Percentiles rank a stretch among this genome's conserved stretches.
Evolutionary conservation across 768 basidiomycete species (phyloP).

Genomic region (Sarcodon sp.): DNA sequence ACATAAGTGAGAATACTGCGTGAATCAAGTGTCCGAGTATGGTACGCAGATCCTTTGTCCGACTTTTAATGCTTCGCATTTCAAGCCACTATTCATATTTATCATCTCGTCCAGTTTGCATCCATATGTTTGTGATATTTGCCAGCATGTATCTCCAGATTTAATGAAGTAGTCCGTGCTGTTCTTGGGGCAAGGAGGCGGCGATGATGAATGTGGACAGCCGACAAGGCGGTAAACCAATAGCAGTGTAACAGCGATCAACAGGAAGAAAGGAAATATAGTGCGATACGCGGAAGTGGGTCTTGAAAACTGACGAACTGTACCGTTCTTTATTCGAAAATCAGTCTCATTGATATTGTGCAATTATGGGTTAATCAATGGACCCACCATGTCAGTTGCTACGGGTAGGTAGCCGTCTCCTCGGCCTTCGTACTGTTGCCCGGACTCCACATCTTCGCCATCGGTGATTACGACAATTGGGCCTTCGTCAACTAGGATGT

Average conservation of each 20-base stretch:
- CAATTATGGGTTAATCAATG: neutral
- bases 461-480: neutral
- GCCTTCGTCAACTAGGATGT: neutral
- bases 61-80: slow-evolving; percentile 46
- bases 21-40: neutral
- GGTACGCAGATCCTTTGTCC: slow-evolving; percentile 52
- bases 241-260: slow-evolving; percentile 48
- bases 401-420: neutral
- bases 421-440: neutral
- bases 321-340: slow-evolving; percentile 2
- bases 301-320: slow-evolving; percentile 1
- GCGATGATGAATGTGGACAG: slow-evolving; percentile 24
- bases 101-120: slow-evolving; percentile 38
- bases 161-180: slow-evolving; percentile 31
- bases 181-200: slow-evolving; percentile 6
- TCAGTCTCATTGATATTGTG: neutral
- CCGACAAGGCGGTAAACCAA: slow-evolving; percentile 50
- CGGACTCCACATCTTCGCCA: neutral
- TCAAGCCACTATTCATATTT: slow-evolving; percentile 36
- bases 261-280: slow-evolving; percentile 62
- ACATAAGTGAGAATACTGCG: too few species aligned
- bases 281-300: slow-evolving; percentile 32
- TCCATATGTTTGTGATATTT: slow-evolving; percentile 34
- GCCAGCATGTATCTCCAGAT: slow-evolving; percentile 58
- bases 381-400: neutral